Evolutionary conservation across 805 yeast species (phyloP).

Genomic region (Teunomyces panamensis): DNA sequence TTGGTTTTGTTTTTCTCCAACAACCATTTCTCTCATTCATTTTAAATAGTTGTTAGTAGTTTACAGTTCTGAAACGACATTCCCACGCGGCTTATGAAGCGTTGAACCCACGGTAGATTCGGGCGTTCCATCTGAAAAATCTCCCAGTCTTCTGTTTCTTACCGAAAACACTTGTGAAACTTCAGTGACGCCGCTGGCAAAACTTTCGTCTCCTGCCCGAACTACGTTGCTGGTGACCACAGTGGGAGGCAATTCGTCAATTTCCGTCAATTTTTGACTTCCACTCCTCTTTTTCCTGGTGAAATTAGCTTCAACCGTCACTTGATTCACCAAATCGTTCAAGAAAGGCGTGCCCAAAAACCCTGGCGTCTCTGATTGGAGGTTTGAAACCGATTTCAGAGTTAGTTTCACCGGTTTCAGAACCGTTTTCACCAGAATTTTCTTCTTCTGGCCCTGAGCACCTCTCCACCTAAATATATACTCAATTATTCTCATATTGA

Average conservation of each 20-base stretch:
- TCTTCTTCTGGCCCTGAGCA: not conserved
- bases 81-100: not conserved
- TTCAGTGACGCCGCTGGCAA: not conserved
- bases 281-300: not conserved
- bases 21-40: not conserved
- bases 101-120: not conserved
- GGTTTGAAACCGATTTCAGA: not conserved
- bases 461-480: slow-evolving; percentile 7
- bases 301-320: not conserved
- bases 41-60: not conserved
- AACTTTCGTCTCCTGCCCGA: not conserved
- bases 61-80: not conserved
- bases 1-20: not conserved
- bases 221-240: not conserved
- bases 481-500: slow-evolving; percentile 7
- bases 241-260: not conserved
- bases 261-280: not conserved
- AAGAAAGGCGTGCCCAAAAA: not conserved
- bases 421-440: not conserved
- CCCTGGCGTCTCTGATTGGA: not conserved
- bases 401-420: too few species aligned
- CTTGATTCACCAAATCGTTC: slow-evolving; percentile 1
- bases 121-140: not conserved
- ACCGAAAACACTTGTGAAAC: not conserved
- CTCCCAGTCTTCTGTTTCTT: not conserved